Evolutionary conservation across 257 asterid genomes (phyloP).

Genomic region (Solanum pimpinellifolium): DNA sequence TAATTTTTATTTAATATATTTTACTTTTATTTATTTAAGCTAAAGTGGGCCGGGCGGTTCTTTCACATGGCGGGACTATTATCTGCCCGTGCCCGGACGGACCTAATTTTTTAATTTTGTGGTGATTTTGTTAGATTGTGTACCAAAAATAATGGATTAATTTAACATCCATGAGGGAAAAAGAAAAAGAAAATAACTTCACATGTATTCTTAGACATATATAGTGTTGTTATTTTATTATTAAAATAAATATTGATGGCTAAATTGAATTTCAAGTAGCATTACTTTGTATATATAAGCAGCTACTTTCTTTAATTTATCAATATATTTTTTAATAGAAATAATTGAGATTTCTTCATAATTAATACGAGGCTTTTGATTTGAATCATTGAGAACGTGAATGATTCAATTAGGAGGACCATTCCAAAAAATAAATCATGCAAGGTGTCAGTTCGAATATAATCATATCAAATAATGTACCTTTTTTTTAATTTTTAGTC

Average conservation of each 20-base stretch:
- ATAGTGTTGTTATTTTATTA: not conserved
- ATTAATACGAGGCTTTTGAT: too few relatives aligned
- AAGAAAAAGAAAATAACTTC: not conserved
- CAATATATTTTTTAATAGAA: too few relatives aligned
- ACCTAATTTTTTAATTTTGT: not conserved
- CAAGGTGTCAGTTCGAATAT: too few relatives aligned
- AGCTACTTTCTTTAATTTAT: not conserved
- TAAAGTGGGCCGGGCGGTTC: not conserved
- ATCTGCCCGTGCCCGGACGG: not conserved
- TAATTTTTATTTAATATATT: not conserved
- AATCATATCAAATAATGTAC: too few relatives aligned
- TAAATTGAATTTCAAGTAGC: not conserved
- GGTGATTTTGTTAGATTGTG: not conserved
- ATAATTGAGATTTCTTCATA: not conserved
- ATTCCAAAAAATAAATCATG: accelerated
- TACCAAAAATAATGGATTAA: not conserved
- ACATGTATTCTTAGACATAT: not conserved
- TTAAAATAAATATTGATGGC: not conserved
- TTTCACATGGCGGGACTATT: conserved; percentile 3
- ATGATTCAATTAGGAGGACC: accelerated
- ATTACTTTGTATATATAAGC: not conserved
- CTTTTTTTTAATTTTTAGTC: too few relatives aligned
- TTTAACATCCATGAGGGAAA: not conserved
- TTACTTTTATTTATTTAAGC: not conserved
- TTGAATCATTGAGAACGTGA: not conserved